phyloP scores from a whole-genome alignment of 805 yeast species.

The Candida insectorum region DNA sequence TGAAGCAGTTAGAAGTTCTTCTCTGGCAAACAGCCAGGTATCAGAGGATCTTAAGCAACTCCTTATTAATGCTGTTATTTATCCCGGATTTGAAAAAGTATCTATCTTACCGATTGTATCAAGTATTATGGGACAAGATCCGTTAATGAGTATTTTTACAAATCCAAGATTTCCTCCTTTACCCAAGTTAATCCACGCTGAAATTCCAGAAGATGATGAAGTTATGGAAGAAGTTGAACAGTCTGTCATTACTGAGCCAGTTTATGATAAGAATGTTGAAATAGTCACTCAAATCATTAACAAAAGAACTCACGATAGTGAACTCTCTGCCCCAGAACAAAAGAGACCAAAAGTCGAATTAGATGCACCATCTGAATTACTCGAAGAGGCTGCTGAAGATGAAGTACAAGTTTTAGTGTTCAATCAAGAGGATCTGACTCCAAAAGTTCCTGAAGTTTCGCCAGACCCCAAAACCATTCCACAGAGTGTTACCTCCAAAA shows the following conservation, averaged over 20 bases:
- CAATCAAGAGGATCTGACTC: background rate
- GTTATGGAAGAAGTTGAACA: conserved; percentile 35
- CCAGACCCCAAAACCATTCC: no score
- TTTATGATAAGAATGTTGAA: conserved; percentile 41
- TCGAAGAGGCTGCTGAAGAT: background rate
- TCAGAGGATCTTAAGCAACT: conserved; percentile 31
- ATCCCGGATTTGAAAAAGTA: conserved; percentile 63
- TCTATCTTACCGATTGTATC: conserved; percentile 72
- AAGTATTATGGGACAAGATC: conserved; percentile 47
- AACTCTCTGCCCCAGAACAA: conserved; percentile 26
- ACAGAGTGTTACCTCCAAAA: background rate
- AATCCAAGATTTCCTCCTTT: conserved; percentile 74
- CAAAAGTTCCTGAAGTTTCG: no score
- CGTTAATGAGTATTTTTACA: conserved; percentile 54
- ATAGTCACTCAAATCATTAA: conserved; percentile 14
- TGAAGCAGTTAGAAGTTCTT: conserved; percentile 31
- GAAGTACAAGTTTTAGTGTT: conserved; percentile 1
- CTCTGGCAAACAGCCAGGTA: conserved; percentile 14
- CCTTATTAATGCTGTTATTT: conserved; percentile 56
- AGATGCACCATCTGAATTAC: background rate
- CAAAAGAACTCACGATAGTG: conserved; percentile 21
- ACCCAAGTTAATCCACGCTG: conserved; percentile 21
- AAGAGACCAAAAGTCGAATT: conserved; percentile 12
- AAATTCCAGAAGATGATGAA: conserved; percentile 40
- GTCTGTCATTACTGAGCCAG: background rate